Percentiles rank a stretch among this genome's conserved stretches.
These are phyloP conservation scores for Globisporangium sylvaticum DNA, from an alignment of 352 stramenopile genomes.

Conservation along the genomic window DNA sequence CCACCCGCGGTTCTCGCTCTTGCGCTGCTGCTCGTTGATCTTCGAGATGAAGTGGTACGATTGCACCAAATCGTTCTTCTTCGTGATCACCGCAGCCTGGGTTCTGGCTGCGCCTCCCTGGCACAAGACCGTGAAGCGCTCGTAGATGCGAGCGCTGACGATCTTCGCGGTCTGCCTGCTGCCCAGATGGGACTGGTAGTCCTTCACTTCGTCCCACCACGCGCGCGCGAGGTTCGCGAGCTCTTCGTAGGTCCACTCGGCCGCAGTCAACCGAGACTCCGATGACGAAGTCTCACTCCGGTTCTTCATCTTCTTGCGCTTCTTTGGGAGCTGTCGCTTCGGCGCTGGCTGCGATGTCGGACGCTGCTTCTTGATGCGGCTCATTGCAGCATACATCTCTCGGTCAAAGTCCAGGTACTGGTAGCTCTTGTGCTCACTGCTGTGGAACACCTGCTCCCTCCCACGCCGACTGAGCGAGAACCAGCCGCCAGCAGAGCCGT, in stretches of 20 bases:
- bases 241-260: slow-evolving; percentile 3
- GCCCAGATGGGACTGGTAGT: not conserved
- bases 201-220: slow-evolving; percentile 1
- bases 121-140: slow-evolving; percentile 3
- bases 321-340: not conserved
- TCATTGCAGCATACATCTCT: not conserved
- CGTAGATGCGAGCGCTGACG: not conserved
- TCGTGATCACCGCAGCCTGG: not conserved
- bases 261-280: not conserved
- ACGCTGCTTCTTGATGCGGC: not conserved
- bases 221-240: not conserved
- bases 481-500: not conserved
- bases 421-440: not conserved
- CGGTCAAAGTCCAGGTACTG: not conserved
- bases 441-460: not conserved
- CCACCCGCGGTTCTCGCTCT: not conserved
- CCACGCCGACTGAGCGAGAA: not conserved
- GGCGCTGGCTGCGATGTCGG: not conserved
- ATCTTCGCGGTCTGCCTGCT: not conserved
- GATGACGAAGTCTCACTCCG: not conserved
- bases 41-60: slow-evolving; percentile 10
- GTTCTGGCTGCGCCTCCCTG: not conserved
- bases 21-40: not conserved
- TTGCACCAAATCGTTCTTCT: not conserved
- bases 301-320: not conserved